Evolutionary conservation across 2,329 filamentous ascomycete genomes (phyloP).

Genomic region (Fusarium albidum): DNA sequence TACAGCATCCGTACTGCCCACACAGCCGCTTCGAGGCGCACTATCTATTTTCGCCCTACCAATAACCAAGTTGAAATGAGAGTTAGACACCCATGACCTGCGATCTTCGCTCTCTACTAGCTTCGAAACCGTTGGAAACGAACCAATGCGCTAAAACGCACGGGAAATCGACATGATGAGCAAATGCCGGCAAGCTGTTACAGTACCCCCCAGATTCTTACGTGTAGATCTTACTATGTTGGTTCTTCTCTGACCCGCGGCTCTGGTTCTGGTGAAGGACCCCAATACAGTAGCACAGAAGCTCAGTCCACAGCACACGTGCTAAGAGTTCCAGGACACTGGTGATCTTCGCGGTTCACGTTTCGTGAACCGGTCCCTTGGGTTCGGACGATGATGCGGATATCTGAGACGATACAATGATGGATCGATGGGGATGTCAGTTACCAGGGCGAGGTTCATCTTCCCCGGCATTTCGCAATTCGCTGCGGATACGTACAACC

Average conservation of each 20-base stretch:
- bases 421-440: slow-evolving; percentile 13
- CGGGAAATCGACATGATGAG: slow-evolving; percentile 13
- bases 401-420: slow-evolving; percentile 11
- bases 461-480: slow-evolving; percentile 20
- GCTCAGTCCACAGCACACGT: slow-evolving; percentile 33
- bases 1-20: no score
- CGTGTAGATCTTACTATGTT: slow-evolving; percentile 34
- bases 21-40: slow-evolving; percentile 2
- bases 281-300: slow-evolving; percentile 14
- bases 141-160: slow-evolving; percentile 24
- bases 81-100: slow-evolving; percentile 18
- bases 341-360: slow-evolving; percentile 32
- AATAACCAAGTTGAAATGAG: slow-evolving; percentile 5
- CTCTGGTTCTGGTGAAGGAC: slow-evolving; percentile 18
- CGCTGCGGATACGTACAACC: not conserved
- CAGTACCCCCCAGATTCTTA: slow-evolving; percentile 17
- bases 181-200: slow-evolving; percentile 2
- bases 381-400: slow-evolving; percentile 15
- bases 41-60: not conserved
- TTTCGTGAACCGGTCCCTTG: slow-evolving; percentile 28
- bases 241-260: slow-evolving; percentile 22
- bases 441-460: slow-evolving; percentile 14
- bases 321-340: slow-evolving; percentile 11
- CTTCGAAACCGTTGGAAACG: slow-evolving; percentile 19
- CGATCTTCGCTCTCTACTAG: slow-evolving; percentile 7